Base-by-base conservation (phyloP, 2,329 filamentous ascomycete species). In the Cryphonectria carpinicola region DNA sequence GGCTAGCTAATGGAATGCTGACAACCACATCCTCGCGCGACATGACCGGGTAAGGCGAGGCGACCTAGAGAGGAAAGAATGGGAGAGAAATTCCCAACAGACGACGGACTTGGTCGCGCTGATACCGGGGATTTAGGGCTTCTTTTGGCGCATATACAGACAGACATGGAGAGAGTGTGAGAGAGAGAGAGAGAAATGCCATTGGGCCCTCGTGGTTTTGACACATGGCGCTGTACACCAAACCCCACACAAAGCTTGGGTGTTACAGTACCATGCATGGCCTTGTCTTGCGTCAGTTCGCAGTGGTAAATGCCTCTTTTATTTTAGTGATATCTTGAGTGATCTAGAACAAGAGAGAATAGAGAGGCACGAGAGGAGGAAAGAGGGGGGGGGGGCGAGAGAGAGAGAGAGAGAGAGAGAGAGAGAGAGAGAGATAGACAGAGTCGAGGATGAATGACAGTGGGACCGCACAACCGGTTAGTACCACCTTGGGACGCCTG, bases 401-500 rank as follows among this genome's bases (percentile, higher is more conserved):
- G 43, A 22, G 3, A 49, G 43, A 49, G 43, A 49, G 19, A 49
- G 2, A 49, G 41, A 22, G 46, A 22, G 43, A 46, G 43, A 8
- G 43, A 22, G 3, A 22, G 43, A 46, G 43, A 8, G 43, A 22
- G 3, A 49, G 43, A 49, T 19, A 49, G 19, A 49, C 7, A 49
- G 41, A 22, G 46, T 49, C 46, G 46, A n/a, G 13, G 25, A 32
- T 25, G 52, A 17, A 19, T 17, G 28, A 35, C 28, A 35, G 54
- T 6, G 17, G 28, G 6, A 32, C 25, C 52, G 4, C 52, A 13
- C n/a, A 56, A 32, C n/a, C 28, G 25, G 41, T 67, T 65, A 68
- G 49, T 67, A 60, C 65, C 60, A 70, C 65, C 52, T 65, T 65
- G 52, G 69, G 65, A 56, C n/a, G 35, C 54, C 66, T 70, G 69